Base-by-base conservation (phyloP, 2,329 filamentous ascomycete genomes). In the Claviceps monticola region DNA sequence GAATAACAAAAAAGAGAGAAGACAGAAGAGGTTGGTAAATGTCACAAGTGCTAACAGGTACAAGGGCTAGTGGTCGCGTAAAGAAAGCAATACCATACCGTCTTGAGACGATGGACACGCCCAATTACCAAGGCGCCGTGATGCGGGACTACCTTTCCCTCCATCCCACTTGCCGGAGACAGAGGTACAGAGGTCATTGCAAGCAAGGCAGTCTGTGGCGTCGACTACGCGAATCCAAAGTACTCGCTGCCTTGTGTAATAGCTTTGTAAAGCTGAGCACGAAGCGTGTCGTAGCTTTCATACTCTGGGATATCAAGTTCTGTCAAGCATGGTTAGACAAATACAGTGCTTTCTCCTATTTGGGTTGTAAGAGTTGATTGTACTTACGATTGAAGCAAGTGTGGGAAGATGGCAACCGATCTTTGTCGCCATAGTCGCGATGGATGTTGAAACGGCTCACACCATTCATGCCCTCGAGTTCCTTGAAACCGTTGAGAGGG, bases 361-460 rank as follows among this genome's bases (percentile, higher is more conserved):
- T 36, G 49, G 76, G 62, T 21, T 38, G 75, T n/a, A 69, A 11
- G 14, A 4, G 5, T 29, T 38, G 19, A 21, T 14, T 5, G 2
- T 0, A 85, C 88, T 85, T 80, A 95, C 89, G 93, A 68, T 98
- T 98, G 73, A 98, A 98, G 75, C 93, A 98, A 57, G 93, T 98
- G 69, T 98, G 94, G 61, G 90, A 95, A 61, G 88, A 95, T 52
- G 93, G 93, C 57, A 98, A 77, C 59, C 93, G 86, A 64, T 96
- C 88, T 71, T 96, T 97, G 74, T 86, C 91, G 61, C 91, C 90
- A 70, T 95, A 96, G 69, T 97, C 93, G 57, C 93, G 88, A 66
- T 98, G 93, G 56, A 98, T 97, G 68, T 97, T 98, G 82, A 98
- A 98, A 58, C 88, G 84, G 68, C 86, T 95, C 67, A 97, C 84